Conservation (phyloP, 169 alveolate species). For the Eimeria maxima region DNA sequence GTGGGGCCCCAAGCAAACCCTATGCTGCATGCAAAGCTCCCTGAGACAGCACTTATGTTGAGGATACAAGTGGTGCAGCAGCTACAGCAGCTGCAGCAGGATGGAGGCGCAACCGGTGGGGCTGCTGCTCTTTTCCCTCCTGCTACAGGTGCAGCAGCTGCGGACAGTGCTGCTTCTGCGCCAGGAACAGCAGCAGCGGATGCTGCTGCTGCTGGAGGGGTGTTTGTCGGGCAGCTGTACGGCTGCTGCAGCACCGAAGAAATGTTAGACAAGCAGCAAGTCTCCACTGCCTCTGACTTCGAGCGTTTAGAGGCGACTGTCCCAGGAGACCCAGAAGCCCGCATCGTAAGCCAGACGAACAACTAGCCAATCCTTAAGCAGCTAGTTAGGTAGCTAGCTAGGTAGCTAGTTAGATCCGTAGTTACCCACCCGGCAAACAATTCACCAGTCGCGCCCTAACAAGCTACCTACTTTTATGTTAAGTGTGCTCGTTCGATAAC, state of each 20-base stretch:
- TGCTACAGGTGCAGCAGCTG: not conserved
- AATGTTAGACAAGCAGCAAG: constrained; percentile 88
- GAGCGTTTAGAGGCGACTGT: constrained; percentile 87
- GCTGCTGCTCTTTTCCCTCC: not conserved
- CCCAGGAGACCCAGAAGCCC: constrained; percentile 87
- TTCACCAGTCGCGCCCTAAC: too few relatives aligned
- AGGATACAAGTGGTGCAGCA: constrained; percentile 50
- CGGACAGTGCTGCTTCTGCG: not conserved
- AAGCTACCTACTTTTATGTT: not conserved
- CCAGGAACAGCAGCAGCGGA: constrained; percentile 3
- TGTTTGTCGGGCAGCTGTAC: constrained; percentile 87
- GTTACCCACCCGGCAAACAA: too few relatives aligned
- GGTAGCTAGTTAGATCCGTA: not conserved
- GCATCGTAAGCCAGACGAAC: constrained; percentile 78
- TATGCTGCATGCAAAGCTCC: not conserved
- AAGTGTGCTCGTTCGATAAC: not conserved
- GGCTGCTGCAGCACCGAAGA: constrained; percentile 91
- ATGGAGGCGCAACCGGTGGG: not conserved
- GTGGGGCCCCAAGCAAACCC: constrained; percentile 36
- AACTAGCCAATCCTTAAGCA: not conserved
- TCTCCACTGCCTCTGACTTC: constrained; percentile 91
- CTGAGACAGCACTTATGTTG: not conserved
- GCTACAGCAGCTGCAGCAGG: constrained; percentile 50
- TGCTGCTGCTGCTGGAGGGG: not conserved
- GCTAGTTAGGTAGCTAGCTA: not conserved